These are phyloP conservation scores for Rehmannia glutinosa DNA, from an alignment of 257 asterid genomes.

Conservation along the genomic window DNA sequence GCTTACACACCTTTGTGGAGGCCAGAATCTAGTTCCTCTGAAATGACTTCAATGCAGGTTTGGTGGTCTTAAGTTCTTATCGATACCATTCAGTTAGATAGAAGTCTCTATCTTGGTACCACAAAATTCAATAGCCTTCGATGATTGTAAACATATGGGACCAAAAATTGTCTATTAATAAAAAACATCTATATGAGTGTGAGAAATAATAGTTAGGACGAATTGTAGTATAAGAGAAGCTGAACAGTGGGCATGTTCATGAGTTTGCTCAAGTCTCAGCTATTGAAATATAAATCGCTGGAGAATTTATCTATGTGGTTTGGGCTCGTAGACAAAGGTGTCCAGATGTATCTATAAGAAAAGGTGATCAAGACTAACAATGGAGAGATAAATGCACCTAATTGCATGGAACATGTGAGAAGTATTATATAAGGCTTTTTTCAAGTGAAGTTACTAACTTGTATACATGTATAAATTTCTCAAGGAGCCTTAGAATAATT, in stretches of 20 bases:
- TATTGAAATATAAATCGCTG: background rate
- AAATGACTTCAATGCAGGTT: constrained; percentile 67
- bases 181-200: background rate
- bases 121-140: background rate
- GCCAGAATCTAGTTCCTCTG: constrained; percentile 61
- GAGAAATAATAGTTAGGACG: background rate
- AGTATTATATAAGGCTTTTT: background rate
- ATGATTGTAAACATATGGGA: background rate
- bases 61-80: constrained; percentile 32
- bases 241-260: background rate
- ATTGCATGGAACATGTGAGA: background rate
- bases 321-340: background rate
- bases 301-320: constrained; percentile 1
- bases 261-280: constrained; percentile 2
- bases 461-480: background rate
- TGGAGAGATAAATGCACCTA: background rate
- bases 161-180: background rate
- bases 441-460: background rate
- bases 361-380: background rate
- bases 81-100: constrained; percentile 8
- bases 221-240: background rate
- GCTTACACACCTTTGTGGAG: constrained; percentile 57
- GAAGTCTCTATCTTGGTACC: constrained; percentile 7
- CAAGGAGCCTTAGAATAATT: background rate
- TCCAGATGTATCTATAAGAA: constrained; percentile 13